Percentiles rank a stretch among this genome's conserved stretches.
Conservation (phyloP, 2,329 filamentous ascomycete species). For the Arthrobotrys pseudoclavata region DNA sequence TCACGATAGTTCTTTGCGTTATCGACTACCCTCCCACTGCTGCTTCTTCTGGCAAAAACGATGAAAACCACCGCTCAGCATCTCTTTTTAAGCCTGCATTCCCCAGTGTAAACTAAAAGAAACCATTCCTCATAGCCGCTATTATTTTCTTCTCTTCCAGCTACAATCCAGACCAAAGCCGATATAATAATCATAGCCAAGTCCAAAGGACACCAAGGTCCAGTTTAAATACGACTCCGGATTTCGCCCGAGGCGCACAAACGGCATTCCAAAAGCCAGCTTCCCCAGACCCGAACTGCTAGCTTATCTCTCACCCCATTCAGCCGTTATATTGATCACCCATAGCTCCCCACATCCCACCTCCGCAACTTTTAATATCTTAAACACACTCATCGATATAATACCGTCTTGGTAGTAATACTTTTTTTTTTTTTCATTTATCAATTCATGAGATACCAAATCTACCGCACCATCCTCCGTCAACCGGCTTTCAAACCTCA, state of each 20-base stretch:
- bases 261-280: slow-evolving; percentile 11
- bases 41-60: not conserved
- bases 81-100: not conserved
- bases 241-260: slow-evolving; percentile 25
- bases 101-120: slow-evolving; percentile 6
- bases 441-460: slow-evolving; percentile 46
- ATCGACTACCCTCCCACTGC: slow-evolving; percentile 2
- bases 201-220: not conserved
- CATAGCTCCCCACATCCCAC: not conserved
- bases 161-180: not conserved
- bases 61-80: too few relatives aligned
- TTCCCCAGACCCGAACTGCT: slow-evolving; percentile 57
- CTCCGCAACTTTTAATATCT: not conserved
- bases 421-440: not conserved
- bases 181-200: slow-evolving; percentile 22
- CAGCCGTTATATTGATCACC: not conserved
- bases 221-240: slow-evolving; percentile 17
- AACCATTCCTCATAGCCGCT: not conserved
- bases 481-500: slow-evolving; percentile 19
- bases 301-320: not conserved
- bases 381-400: too few relatives aligned
- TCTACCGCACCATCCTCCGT: slow-evolving; percentile 35
- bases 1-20: slow-evolving; percentile 2
- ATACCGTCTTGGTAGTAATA: not conserved
- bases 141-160: not conserved